Evolutionary conservation across 2,329 filamentous ascomycete species (phyloP).

Genomic region (Sporothrix variecibatus): DNA sequence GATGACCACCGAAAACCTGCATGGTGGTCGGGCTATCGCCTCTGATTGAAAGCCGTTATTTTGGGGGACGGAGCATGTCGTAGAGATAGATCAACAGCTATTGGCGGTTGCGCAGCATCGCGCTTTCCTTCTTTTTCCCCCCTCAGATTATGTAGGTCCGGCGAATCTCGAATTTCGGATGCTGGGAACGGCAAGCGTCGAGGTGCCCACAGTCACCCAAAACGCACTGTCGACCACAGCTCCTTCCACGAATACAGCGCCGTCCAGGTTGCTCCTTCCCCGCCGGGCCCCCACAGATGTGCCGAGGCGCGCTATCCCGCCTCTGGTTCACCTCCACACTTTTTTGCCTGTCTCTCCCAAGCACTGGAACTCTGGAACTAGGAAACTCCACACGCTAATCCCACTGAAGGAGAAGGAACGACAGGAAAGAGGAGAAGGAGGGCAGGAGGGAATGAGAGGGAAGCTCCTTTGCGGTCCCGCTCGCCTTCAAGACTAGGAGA

Average conservation of each 20-base stretch:
- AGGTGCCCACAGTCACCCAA: background rate
- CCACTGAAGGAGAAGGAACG: background rate
- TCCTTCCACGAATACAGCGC: background rate
- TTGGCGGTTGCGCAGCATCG: background rate
- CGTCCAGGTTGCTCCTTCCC: background rate
- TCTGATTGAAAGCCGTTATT: background rate
- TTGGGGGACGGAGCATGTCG: background rate
- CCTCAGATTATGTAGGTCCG: background rate
- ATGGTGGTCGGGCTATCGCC: no score
- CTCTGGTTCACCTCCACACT: conserved; percentile 14
- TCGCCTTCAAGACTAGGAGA: background rate
- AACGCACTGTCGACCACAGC: background rate
- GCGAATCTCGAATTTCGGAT: conserved; percentile 3
- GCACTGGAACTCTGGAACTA: background rate
- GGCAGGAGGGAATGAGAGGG: background rate
- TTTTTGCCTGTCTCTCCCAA: background rate
- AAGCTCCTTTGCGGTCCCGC: background rate
- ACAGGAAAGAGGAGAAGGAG: background rate
- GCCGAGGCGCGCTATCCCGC: conserved; percentile 20
- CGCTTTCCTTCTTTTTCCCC: background rate
- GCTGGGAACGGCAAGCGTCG: background rate
- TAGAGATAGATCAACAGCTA: background rate
- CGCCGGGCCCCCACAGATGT: background rate
- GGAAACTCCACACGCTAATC: background rate
- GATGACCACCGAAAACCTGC: no score